Evolutionary conservation across 164 flowering plant species (phyloP).

Genomic region (Berberis thunbergii): DNA sequence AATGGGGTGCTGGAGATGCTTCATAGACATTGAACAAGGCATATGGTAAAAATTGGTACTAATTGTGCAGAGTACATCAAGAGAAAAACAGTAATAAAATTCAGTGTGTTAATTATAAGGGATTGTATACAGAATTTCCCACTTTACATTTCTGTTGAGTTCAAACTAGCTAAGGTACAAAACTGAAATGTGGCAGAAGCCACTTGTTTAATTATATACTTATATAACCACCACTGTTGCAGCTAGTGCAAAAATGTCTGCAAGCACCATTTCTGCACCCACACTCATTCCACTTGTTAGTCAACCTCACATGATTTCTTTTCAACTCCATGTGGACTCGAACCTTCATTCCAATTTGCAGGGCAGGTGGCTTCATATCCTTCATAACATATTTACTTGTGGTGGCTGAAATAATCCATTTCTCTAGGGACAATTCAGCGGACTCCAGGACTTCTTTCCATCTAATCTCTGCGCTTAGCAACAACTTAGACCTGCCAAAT

Average conservation of each 20-base stretch:
- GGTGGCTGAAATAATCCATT: conserved; percentile 24
- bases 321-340: neutral
- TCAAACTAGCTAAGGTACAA: too few relatives aligned
- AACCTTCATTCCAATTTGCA: conserved; percentile 17
- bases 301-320: neutral
- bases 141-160: too few relatives aligned
- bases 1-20: too few relatives aligned
- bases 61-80: too few relatives aligned
- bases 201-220: too few relatives aligned
- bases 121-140: too few relatives aligned
- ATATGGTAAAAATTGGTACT: too few relatives aligned
- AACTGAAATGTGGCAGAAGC: too few relatives aligned
- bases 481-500: conserved; percentile 27
- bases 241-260: conserved; percentile 17
- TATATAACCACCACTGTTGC: conserved; percentile 8
- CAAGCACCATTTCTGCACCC: conserved; percentile 20
- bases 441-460: conserved; percentile 49
- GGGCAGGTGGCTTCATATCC: conserved; percentile 17
- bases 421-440: conserved; percentile 30
- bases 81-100: too few relatives aligned
- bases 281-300: conserved; percentile 11
- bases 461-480: conserved; percentile 47
- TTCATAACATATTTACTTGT: neutral
- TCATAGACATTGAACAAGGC: too few relatives aligned
- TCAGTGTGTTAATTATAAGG: too few relatives aligned